Conservation (phyloP, 176 grass and related monocot genomes). For the Bromus sterilis region DNA sequence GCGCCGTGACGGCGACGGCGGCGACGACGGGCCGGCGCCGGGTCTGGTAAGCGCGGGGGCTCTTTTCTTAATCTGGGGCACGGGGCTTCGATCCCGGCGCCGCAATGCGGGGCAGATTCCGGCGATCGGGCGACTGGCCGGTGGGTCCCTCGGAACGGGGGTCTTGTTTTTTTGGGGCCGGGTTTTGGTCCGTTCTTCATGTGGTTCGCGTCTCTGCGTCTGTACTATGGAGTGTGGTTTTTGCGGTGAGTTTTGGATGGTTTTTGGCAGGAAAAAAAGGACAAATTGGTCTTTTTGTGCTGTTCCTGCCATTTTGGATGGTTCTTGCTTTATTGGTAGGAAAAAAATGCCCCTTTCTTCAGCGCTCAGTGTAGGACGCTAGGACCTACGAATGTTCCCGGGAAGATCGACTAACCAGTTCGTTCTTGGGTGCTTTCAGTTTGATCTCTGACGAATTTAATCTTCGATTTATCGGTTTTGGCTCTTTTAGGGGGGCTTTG, state of each 20-base stretch:
- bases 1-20: not conserved
- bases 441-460: not conserved
- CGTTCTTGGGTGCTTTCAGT: not conserved
- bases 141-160: not conserved
- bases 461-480: not conserved
- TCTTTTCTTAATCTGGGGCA: not conserved
- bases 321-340: not conserved
- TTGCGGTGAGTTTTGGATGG: not conserved
- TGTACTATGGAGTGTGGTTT: not conserved
- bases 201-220: not conserved
- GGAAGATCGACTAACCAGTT: not conserved
- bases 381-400: not conserved
- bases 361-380: not conserved
- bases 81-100: not conserved
- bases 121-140: not conserved
- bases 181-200: not conserved
- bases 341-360: not conserved
- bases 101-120: conserved; percentile 10
- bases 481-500: not conserved
- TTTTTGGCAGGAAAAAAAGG: not conserved
- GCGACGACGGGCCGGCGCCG: not conserved
- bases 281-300: not conserved
- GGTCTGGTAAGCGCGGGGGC: not conserved
- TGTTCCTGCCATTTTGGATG: not conserved
- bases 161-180: not conserved